A percentile compares a stretch with the other conserved stretches of the same genome.
phyloP scores from a whole-genome alignment of 495 filamentous ascomycete genomes.

The Xylaria scruposa region DNA sequence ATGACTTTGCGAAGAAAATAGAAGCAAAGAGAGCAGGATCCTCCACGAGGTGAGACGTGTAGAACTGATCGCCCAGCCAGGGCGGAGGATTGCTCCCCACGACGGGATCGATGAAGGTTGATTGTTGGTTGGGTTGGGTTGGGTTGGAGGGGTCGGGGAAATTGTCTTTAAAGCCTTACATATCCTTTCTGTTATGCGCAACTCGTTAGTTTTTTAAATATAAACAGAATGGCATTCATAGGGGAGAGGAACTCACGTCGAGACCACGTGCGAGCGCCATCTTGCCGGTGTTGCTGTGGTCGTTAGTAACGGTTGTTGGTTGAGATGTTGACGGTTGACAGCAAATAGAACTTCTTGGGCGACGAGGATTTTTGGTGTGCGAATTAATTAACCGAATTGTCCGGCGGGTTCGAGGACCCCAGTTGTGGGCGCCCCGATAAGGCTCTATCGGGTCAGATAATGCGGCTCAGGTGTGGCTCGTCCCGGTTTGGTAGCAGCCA shows the following conservation, averaged over 20 bases:
- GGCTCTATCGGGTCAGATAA: not conserved
- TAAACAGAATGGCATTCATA: not conserved
- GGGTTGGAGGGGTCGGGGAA: slow-evolving; percentile 14
- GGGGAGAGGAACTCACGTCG: slow-evolving; percentile 23
- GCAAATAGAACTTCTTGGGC: slow-evolving; percentile 16
- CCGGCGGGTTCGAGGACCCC: not conserved
- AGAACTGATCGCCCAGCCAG: slow-evolving; percentile 33
- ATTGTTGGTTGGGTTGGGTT: slow-evolving; percentile 14
- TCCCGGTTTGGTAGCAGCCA: not conserved
- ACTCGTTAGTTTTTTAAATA: slow-evolving; percentile 12
- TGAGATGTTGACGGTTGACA: slow-evolving; percentile 18
- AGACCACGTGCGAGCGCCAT: slow-evolving; percentile 32
- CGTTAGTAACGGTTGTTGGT: slow-evolving; percentile 40
- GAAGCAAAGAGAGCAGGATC: slow-evolving; percentile 57
- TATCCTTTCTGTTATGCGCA: slow-evolving; percentile 26
- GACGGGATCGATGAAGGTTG: slow-evolving; percentile 11
- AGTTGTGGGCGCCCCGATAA: slow-evolving; percentile 15
- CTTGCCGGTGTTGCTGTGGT: slow-evolving; percentile 34
- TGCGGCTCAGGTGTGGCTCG: slow-evolving; percentile 17
- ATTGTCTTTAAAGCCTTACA: slow-evolving; percentile 31
- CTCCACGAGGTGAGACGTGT: slow-evolving; percentile 67
- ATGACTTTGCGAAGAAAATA: slow-evolving; percentile 31
- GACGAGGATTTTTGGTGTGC: slow-evolving; percentile 24
- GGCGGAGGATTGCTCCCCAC: slow-evolving; percentile 6
- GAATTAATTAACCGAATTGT: slow-evolving; percentile 26